phyloP scores from a whole-genome alignment of 495 filamentous ascomycete species.

The Pyrenula massariospora region DNA sequence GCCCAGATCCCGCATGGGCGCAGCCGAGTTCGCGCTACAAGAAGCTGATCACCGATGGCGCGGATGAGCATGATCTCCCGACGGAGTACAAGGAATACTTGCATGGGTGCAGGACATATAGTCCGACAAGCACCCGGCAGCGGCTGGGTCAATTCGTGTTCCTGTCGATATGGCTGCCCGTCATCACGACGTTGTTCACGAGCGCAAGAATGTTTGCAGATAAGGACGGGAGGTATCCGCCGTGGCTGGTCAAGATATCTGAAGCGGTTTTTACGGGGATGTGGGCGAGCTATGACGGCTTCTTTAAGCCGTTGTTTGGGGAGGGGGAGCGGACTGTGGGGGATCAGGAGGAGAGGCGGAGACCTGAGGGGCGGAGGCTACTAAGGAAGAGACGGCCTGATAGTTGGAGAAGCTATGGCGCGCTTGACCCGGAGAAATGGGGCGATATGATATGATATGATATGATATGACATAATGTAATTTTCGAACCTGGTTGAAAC shows the following conservation, averaged over 20 bases:
- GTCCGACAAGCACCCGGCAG: constrained; percentile 54
- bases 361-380: background rate
- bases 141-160: constrained; percentile 51
- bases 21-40: constrained; percentile 81
- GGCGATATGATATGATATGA: too few species aligned
- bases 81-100: constrained; percentile 62
- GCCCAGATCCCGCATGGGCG: constrained; percentile 55
- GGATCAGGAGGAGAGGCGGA: background rate
- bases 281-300: constrained; percentile 66
- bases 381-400: background rate
- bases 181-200: constrained; percentile 35
- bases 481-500: too few species aligned
- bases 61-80: constrained; percentile 65
- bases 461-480: too few species aligned
- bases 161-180: constrained; percentile 45
- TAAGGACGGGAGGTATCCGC: constrained; percentile 50
- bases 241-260: constrained; percentile 45
- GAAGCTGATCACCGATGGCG: constrained; percentile 62
- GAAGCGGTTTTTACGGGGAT: constrained; percentile 38
- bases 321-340: constrained; percentile 72
- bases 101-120: constrained; percentile 51
- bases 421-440: background rate
- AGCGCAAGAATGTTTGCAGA: constrained; percentile 41
- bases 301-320: constrained; percentile 60
- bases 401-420: background rate